Evolutionary conservation across 352 stramenopile genomes (phyloP).

Genomic region (Phytopythium sindhum): DNA sequence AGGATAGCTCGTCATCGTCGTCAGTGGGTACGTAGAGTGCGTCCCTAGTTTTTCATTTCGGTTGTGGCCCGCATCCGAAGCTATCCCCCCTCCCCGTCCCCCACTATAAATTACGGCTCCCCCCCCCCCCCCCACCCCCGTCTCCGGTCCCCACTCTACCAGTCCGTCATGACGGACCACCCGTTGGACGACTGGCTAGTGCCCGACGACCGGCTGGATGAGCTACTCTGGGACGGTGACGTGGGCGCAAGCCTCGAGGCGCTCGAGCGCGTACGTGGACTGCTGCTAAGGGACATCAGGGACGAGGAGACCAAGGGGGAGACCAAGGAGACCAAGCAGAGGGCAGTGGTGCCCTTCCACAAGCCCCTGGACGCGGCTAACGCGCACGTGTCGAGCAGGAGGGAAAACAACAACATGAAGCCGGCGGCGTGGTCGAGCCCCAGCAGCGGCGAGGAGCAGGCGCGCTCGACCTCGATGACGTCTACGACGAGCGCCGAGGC

Average conservation of each 20-base stretch:
- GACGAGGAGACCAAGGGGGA: not conserved
- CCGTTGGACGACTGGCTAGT: not conserved
- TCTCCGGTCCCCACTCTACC: not conserved
- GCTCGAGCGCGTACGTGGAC: conserved; percentile 1
- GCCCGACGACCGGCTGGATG: conserved; percentile 1
- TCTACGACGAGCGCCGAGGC: too few species aligned
- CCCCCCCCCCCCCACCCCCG: too few species aligned
- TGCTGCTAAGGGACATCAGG: not conserved
- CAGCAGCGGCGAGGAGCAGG: conserved; percentile 23
- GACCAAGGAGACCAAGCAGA: not conserved
- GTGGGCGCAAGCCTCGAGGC: not conserved
- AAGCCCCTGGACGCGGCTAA: not conserved
- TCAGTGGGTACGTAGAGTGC: not conserved
- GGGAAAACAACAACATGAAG: not conserved
- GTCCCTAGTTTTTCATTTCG: not conserved
- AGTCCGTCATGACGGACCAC: not conserved
- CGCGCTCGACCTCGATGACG: too few species aligned
- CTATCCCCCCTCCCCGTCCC: not conserved
- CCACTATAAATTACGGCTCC: not conserved
- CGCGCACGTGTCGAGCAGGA: not conserved
- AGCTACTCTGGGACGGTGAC: conserved; percentile 5
- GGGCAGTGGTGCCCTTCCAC: not conserved
- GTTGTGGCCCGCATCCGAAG: not conserved
- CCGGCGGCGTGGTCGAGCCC: conserved; percentile 9
- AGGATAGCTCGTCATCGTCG: not conserved